Base-by-base conservation (phyloP, 192 early-diverging fungal species). In the Dissophora ornata region DNA sequence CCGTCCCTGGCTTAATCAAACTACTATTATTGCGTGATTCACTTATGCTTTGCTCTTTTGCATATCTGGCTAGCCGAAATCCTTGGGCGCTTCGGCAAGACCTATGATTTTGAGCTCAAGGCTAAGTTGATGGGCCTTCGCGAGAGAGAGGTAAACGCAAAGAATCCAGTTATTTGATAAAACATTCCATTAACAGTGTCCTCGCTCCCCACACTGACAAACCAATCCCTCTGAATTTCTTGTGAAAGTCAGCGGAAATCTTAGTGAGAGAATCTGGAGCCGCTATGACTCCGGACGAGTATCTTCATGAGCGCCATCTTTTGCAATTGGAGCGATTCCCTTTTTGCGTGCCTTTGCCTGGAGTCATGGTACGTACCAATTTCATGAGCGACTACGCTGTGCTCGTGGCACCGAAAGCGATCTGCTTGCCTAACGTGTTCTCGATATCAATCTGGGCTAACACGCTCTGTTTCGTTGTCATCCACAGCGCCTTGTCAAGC, bases 211-310 rank as follows among this genome's bases (percentile, higher is more conserved):
- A n/a, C n/a, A n/a, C n/a, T 18, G 4, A 6, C 33, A 5, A 36
- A 65, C 22, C n/a, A 22, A 18, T 24, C 40, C 12, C 1, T 22
- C 28, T 22, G 29, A 38, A 38, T 53, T 28, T 24, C 41, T n/a
- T n/a, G 42, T 74, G 25, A 46, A 25, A 88, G 86, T 75, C 82
- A 11, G 81, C 84, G 16, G 50, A 67, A 10, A 87, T 97, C 40
- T 83, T 98, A 16, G 83, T 98, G 7, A 69, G 80, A 33, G 87
- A 89, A 18, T 87, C 89, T 18, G 74, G 82, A 10, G 73, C 93
- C 29, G 90, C 91, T 29, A 84, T 96, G 81, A 91, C 91, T 5
- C 81, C 88, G 25, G 90, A 96, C 7, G 94, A 97, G 67, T 97
- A 96, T 74, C 60, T 94, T 12, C 69, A 60, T 2, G 85, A 93